Conservation (phyloP, 1,284 basidiomycete species). For the Phylloporus gajari region DNA sequence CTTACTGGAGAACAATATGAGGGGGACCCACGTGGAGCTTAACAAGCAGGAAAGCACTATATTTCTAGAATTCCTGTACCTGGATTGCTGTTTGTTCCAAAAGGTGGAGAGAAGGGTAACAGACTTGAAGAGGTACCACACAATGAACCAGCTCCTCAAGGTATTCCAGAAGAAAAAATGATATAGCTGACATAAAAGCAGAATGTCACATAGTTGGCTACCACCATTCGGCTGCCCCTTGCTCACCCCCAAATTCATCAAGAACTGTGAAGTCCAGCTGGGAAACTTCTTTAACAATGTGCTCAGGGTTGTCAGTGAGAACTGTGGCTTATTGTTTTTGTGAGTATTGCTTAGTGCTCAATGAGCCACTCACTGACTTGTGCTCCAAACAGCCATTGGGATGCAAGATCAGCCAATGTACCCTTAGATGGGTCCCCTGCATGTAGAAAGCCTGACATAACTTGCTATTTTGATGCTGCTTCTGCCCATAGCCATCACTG, state of each 20-base stretch:
- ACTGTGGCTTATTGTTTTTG: too few relatives aligned
- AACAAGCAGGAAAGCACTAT: not conserved
- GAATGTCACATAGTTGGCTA: not conserved
- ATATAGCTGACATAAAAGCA: too few relatives aligned
- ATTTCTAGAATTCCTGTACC: not conserved
- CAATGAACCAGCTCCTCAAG: not conserved
- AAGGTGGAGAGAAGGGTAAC: not conserved
- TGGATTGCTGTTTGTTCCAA: not conserved
- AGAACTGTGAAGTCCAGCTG: not conserved
- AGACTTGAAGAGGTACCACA: not conserved
- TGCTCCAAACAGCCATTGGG: not conserved
- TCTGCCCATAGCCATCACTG: not conserved
- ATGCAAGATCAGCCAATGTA: not conserved
- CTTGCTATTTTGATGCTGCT: not conserved
- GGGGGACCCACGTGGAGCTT: not conserved
- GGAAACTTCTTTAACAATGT: not conserved
- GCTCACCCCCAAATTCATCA: too few relatives aligned
- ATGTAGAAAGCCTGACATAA: not conserved
- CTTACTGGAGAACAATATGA: not conserved
- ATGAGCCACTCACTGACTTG: not conserved
- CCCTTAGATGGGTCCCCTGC: not conserved
- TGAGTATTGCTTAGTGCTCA: not conserved
- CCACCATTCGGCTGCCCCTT: not conserved
- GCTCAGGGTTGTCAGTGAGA: too few relatives aligned
- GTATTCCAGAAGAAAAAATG: not conserved